These are phyloP conservation scores for Takashimella tepidaria DNA, from an alignment of 1,284 basidiomycete species.

Conservation along the genomic window DNA sequence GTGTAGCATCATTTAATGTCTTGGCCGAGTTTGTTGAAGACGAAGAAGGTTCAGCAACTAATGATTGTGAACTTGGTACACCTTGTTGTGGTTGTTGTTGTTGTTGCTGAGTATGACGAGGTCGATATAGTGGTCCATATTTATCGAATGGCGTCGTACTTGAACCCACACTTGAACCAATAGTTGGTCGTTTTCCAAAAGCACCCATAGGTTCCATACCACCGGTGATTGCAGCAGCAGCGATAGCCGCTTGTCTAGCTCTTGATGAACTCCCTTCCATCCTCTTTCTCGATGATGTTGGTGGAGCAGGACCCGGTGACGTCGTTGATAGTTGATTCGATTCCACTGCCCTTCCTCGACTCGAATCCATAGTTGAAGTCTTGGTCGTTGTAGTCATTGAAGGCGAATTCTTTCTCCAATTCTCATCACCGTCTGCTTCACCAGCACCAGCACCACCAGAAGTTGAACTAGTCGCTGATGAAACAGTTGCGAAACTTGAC, in stretches of 20 bases:
- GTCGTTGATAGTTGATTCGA: neutral
- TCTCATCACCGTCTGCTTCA: conserved; percentile 31
- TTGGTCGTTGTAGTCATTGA: conserved; percentile 6
- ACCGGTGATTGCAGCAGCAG: conserved; percentile 29
- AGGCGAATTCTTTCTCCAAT: too few species aligned
- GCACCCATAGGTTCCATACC: conserved; percentile 32
- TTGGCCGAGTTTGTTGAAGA: too few species aligned
- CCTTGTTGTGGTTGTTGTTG: too few species aligned
- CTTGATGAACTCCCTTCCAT: conserved; percentile 15
- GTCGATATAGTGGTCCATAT: neutral
- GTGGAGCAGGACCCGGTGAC: neutral
- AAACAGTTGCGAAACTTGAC: conserved; percentile 24
- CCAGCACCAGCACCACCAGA: conserved; percentile 21
- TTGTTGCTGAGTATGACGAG: conserved; percentile 3
- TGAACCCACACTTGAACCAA: too few species aligned
- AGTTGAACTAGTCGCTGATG: conserved; percentile 24
- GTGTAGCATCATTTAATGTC: too few species aligned
- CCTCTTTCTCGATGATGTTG: conserved; percentile 1
- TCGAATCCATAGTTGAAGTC: conserved; percentile 8
- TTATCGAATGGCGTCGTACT: too few species aligned
- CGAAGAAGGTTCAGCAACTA: too few species aligned
- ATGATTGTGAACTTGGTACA: neutral
- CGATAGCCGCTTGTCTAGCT: conserved; percentile 22
- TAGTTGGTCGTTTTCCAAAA: conserved; percentile 25
- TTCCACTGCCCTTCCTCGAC: neutral